A percentile compares a stretch with the other conserved stretches of the same genome.
These are phyloP conservation scores for Paxillus rubicundulus DNA, from an alignment of 768 basidiomycete genomes.

Conservation along the genomic window DNA sequence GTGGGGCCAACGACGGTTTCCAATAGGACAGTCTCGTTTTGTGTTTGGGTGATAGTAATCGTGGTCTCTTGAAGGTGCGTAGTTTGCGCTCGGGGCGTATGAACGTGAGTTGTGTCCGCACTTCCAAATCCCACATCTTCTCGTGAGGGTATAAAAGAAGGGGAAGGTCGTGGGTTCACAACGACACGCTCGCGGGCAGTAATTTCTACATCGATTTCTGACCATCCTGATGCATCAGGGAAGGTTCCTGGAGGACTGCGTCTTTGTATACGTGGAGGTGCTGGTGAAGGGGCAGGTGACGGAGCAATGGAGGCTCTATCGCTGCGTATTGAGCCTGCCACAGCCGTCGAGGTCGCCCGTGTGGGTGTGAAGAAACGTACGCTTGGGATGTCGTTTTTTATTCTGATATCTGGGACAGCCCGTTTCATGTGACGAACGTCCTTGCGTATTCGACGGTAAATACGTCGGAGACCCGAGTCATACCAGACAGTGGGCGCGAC, in stretches of 20 bases:
- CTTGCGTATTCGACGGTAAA: slow-evolving; percentile 38
- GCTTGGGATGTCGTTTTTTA: slow-evolving; percentile 32
- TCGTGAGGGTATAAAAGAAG: slow-evolving; percentile 26
- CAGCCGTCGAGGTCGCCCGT: slow-evolving; percentile 15
- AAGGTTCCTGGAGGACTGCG: slow-evolving; percentile 29
- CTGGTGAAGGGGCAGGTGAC: slow-evolving; percentile 18
- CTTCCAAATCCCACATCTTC: slow-evolving; percentile 12
- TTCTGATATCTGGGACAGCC: slow-evolving; percentile 30
- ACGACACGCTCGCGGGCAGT: slow-evolving; percentile 20
- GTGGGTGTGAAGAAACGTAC: slow-evolving; percentile 24
- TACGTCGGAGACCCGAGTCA: slow-evolving; percentile 38
- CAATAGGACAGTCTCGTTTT: slow-evolving; percentile 5
- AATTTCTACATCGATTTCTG: slow-evolving; percentile 27
- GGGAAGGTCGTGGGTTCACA: slow-evolving; percentile 20
- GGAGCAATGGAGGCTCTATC: slow-evolving; percentile 29
- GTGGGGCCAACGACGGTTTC: not conserved
- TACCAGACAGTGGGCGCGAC: slow-evolving; percentile 46
- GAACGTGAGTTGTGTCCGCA: slow-evolving; percentile 11
- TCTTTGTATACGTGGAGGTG: slow-evolving; percentile 21
- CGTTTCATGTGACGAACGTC: slow-evolving; percentile 32
- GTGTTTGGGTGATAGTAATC: slow-evolving; percentile 10
- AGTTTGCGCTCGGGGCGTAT: slow-evolving; percentile 5
- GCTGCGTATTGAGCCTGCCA: slow-evolving; percentile 28
- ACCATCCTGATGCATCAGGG: slow-evolving; percentile 30
- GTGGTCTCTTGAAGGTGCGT: slow-evolving; percentile 9